These are phyloP conservation scores for Neurospora sp. DNA, from an alignment of 495 filamentous ascomycete species.

Conservation along the genomic window DNA sequence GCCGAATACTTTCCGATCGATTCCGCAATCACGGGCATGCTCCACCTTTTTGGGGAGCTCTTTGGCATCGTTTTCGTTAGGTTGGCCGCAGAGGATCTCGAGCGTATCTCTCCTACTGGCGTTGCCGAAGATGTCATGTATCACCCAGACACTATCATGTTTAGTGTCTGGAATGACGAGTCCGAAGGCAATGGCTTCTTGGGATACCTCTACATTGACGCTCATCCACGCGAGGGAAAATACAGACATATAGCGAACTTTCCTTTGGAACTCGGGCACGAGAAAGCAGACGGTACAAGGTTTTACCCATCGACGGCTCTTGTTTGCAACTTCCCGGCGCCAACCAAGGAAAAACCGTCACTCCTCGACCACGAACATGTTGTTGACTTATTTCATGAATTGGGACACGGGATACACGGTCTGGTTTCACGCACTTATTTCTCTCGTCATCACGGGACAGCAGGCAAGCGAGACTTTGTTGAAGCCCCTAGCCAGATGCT, in stretches of 20 bases:
- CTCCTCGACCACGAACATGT: slow-evolving; percentile 56
- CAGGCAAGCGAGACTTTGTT: slow-evolving; percentile 52
- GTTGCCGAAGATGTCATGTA: slow-evolving; percentile 49
- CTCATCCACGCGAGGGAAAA: slow-evolving; percentile 52
- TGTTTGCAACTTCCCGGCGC: slow-evolving; percentile 60
- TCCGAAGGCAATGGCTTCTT: slow-evolving; percentile 46
- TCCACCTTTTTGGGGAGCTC: slow-evolving; percentile 85
- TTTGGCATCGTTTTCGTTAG: slow-evolving; percentile 90
- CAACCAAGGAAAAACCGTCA: slow-evolving; percentile 49
- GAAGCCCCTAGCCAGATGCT: slow-evolving; percentile 60
- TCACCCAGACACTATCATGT: slow-evolving; percentile 54
- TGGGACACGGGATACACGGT: slow-evolving; percentile 58
- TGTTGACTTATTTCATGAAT: slow-evolving; percentile 55
- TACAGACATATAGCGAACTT: slow-evolving; percentile 71
- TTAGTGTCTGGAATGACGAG: slow-evolving; percentile 54
- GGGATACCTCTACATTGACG: slow-evolving; percentile 56
- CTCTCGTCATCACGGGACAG: slow-evolving; percentile 51
- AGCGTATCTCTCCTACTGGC: slow-evolving; percentile 38
- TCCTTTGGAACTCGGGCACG: slow-evolving; percentile 58
- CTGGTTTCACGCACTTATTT: slow-evolving; percentile 44
- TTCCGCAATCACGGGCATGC: slow-evolving; percentile 79
- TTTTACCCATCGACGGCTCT: slow-evolving; percentile 52
- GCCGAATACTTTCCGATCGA: slow-evolving; percentile 90
- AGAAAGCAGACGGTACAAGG: slow-evolving; percentile 41
- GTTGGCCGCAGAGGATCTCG: slow-evolving; percentile 44